A percentile compares a stretch with the other conserved stretches of the same genome.
These are phyloP conservation scores for Russula sp. DNA, from an alignment of 768 basidiomycete species.

Conservation along the genomic window DNA sequence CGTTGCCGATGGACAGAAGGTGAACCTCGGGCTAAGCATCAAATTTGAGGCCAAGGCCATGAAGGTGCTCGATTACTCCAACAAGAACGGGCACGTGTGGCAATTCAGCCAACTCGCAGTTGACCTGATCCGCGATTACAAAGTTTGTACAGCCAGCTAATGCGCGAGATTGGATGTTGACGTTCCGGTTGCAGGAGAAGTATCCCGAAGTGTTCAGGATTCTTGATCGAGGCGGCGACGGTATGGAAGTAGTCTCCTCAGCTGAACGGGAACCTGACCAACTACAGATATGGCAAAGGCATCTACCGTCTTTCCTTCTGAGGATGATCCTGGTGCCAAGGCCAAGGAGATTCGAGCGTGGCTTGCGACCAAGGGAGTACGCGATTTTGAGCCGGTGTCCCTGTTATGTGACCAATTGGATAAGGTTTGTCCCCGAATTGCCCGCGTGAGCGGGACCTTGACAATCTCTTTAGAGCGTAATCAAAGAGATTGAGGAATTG, in stretches of 20 bases:
- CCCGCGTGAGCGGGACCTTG: background rate
- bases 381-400: conserved; percentile 89
- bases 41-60: conserved; percentile 93
- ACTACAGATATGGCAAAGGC: conserved; percentile 67
- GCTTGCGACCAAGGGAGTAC: conserved; percentile 81
- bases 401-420: conserved; percentile 87
- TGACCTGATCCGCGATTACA: conserved; percentile 77
- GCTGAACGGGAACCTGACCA: background rate
- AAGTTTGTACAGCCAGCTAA: conserved; percentile 37
- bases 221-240: conserved; percentile 68
- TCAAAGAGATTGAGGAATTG: conserved; percentile 68
- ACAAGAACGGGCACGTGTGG: conserved; percentile 81
- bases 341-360: conserved; percentile 78
- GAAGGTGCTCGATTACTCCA: conserved; percentile 90
- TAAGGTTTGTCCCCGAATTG: conserved; percentile 47
- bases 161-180: background rate
- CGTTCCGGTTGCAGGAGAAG: conserved; percentile 40
- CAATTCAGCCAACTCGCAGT: conserved; percentile 90
- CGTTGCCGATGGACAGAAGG: conserved; percentile 67
- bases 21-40: conserved; percentile 87
- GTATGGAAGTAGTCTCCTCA: conserved; percentile 37
- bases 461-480: conserved; percentile 52
- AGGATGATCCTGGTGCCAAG: conserved; percentile 56
- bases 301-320: conserved; percentile 48
- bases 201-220: conserved; percentile 82